A percentile compares a stretch with the other conserved stretches of the same genome.
These are phyloP conservation scores for Fusarium dlaminii DNA, from an alignment of 2,329 filamentous ascomycete genomes.

Conservation along the genomic window DNA sequence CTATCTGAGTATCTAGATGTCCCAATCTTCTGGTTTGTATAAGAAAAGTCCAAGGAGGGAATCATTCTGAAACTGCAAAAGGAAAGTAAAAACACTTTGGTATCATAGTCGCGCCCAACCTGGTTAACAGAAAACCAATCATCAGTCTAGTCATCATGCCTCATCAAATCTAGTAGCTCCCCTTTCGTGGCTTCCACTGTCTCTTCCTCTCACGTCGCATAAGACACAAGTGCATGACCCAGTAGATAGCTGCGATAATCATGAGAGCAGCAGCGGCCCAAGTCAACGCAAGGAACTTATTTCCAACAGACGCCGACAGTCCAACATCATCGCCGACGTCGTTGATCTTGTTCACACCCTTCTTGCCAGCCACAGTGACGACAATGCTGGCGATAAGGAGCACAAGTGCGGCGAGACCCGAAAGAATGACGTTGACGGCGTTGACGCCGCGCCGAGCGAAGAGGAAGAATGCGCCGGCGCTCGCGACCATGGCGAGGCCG, in stretches of 20 bases:
- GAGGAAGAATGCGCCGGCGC: slow-evolving; percentile 49
- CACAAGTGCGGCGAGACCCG: slow-evolving; percentile 49
- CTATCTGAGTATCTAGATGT: slow-evolving; percentile 17
- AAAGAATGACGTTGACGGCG: slow-evolving; percentile 51
- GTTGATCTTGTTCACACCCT: slow-evolving; percentile 55
- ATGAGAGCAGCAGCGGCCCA: slow-evolving; percentile 61
- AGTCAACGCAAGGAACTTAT: slow-evolving; percentile 56
- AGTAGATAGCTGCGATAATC: slow-evolving; percentile 52
- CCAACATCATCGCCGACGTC: slow-evolving; percentile 55
- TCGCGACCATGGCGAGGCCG: slow-evolving; percentile 55
- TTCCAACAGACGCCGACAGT: slow-evolving; percentile 54
- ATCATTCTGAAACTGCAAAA: slow-evolving; percentile 9
- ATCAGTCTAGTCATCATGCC: slow-evolving; percentile 25
- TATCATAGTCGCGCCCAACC: slow-evolving; percentile 29
- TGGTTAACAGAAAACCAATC: slow-evolving; percentile 7
- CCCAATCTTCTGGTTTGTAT: slow-evolving; percentile 6
- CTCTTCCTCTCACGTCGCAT: slow-evolving; percentile 43
- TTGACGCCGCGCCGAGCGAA: slow-evolving; percentile 39
- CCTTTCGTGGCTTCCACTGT: slow-evolving; percentile 43
- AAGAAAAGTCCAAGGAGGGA: neutral
- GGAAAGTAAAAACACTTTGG: slow-evolving; percentile 27
- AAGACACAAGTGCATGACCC: slow-evolving; percentile 49
- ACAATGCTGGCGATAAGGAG: slow-evolving; percentile 56
- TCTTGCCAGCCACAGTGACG: slow-evolving; percentile 53
- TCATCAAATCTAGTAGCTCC: slow-evolving; percentile 36